Percentiles rank a stretch among this genome's conserved stretches.
Conservation (phyloP, 2,329 filamentous ascomycete species). For the Pseudogymnoascus sp. region DNA sequence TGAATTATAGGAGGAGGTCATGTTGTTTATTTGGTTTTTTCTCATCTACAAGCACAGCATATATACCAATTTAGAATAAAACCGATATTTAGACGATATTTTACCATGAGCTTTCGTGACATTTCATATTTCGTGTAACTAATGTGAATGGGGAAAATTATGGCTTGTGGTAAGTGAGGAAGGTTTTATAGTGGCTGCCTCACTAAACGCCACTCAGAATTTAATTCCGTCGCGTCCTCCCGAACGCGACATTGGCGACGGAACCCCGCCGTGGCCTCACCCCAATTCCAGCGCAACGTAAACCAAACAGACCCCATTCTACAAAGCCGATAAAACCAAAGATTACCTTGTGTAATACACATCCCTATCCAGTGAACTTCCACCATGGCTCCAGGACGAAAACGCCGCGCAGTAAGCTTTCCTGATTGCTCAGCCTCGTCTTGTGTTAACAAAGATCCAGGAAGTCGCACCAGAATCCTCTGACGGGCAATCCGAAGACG, state of each 20-base stretch:
- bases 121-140: neutral
- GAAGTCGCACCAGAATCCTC: constrained; percentile 18
- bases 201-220: neutral
- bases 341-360: neutral
- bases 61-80: constrained; percentile 3
- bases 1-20: neutral
- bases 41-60: constrained; percentile 1
- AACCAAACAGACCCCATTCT: neutral
- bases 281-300: neutral
- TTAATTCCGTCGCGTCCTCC: constrained; percentile 1
- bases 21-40: neutral
- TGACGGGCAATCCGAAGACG: constrained; percentile 22
- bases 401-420: constrained; percentile 19
- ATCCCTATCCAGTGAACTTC: neutral
- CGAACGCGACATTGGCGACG: neutral
- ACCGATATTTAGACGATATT: neutral
- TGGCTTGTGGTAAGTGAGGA: neutral
- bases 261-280: neutral
- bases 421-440: neutral
- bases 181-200: neutral
- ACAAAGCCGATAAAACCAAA: neutral
- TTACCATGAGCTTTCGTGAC: neutral
- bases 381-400: constrained; percentile 21
- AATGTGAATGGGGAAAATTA: neutral
- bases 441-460: constrained; percentile 10